A percentile compares a stretch with the other conserved stretches of the same genome.
Evolutionary conservation across 108 stramenopile genomes (phyloP).

Genomic region (Cyclotella choctawhatcheeana): DNA sequence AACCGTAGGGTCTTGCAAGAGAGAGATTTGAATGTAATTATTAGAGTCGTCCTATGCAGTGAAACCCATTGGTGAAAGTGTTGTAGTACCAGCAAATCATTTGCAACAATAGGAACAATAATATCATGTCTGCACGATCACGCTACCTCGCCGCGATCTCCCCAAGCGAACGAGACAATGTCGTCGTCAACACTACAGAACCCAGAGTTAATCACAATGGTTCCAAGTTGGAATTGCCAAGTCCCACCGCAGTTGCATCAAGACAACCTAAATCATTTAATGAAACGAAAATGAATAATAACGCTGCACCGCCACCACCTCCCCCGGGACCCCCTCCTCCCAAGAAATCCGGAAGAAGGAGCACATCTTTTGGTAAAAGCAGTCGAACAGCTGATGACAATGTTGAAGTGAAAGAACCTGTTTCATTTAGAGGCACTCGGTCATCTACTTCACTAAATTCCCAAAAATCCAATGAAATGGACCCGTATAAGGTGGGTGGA

Average conservation of each 20-base stretch:
- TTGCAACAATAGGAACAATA: neutral
- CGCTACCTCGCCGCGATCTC: slow-evolving; percentile 46
- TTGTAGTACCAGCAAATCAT: too few relatives aligned
- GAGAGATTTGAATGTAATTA: too few relatives aligned
- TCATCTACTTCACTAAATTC: neutral
- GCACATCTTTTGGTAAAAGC: neutral
- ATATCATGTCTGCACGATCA: slow-evolving; percentile 36
- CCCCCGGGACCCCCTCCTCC: slow-evolving; percentile 44
- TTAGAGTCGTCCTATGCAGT: too few relatives aligned
- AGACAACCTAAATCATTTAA: neutral
- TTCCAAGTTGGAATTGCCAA: neutral
- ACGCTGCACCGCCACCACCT: slow-evolving; percentile 32
- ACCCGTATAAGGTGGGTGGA: neutral
- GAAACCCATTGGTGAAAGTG: too few relatives aligned
- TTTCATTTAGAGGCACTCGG: neutral
- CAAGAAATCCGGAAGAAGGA: slow-evolving; percentile 27
- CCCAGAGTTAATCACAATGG: neutral
- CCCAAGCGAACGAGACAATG: slow-evolving; percentile 17
- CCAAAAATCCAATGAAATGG: neutral
- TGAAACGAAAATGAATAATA: neutral
- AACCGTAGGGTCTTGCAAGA: too few relatives aligned
- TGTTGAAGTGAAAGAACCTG: neutral
- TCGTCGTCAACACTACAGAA: neutral
- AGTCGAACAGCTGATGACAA: too few relatives aligned
- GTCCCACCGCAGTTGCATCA: slow-evolving; percentile 8